Base-by-base conservation (phyloP, 2,329 filamentous ascomycete species). In the Penicillium sp. region DNA sequence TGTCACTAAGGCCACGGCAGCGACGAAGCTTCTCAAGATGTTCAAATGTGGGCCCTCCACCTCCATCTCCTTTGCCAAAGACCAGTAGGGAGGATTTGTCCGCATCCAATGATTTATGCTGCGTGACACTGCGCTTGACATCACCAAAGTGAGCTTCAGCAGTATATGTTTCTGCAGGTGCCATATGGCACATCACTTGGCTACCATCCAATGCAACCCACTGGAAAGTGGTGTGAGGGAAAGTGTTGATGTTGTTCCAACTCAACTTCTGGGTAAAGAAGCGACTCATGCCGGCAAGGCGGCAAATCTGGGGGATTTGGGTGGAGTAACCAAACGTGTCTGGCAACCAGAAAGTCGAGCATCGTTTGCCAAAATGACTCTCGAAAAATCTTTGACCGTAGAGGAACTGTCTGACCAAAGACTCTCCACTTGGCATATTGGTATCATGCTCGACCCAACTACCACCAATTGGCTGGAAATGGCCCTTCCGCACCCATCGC, bases 161-260 rank as follows among this genome's bases (percentile, higher is more conserved):
- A 5, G 93, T 98, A 74, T 99, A 98, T 0, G 95, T 98, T 77
- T 99, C 93, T 2, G 91, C 86, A 1, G 95, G 95, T 3, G 93
- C 87, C 95, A 99, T 99, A 71, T 99, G 95, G 74, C 93, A 98
- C 60, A 99, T 86, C 64, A 99, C 95, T 71, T 98, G 95, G 69
- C 90, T 96, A 56, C 95, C 93, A 73, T 99, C 95, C 14, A 97
- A 85, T 13, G 92, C 87, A 31, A 99, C 93, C 95, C 95, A 99
- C 76, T 96, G 96, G 82, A 99, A 99, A 0, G 95, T 98, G 6
- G 95, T 98, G 72, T 98, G 95, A 0, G 95, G 95, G 78, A 98
- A 99, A 71, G 90, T 96, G 79, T 98, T 98, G 83, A 98, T 98
- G 74, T 98, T 98, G 80, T 98, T 98, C 95, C 95, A 99, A 80